These are phyloP conservation scores for Moelleriella libera DNA, from an alignment of 2,329 filamentous ascomycete genomes.

Conservation along the genomic window DNA sequence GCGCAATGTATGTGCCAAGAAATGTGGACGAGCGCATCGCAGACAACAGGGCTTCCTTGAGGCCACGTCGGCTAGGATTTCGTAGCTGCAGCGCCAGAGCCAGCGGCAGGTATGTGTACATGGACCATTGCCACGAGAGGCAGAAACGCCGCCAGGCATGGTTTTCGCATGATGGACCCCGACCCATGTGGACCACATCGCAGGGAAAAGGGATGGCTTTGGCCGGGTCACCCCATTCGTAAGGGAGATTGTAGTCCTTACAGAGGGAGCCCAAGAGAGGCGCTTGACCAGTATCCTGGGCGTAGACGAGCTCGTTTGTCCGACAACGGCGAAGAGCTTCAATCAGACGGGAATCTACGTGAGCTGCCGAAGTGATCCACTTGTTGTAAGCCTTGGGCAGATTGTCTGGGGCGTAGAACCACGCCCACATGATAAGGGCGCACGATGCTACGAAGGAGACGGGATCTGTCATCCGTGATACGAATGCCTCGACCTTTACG, in stretches of 20 bases:
- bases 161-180: constrained; percentile 57
- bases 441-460: constrained; percentile 58
- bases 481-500: constrained; percentile 15
- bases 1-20: constrained; percentile 59
- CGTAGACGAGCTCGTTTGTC: constrained; percentile 53
- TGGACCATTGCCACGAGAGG: constrained; percentile 58
- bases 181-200: constrained; percentile 71
- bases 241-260: constrained; percentile 52
- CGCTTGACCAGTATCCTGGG: constrained; percentile 56
- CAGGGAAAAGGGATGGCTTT: constrained; percentile 62
- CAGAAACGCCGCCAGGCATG: constrained; percentile 57
- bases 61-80: constrained; percentile 27
- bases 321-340: constrained; percentile 56
- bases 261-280: constrained; percentile 59
- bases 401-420: constrained; percentile 62
- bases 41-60: constrained; percentile 40
- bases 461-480: constrained; percentile 40
- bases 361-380: constrained; percentile 69
- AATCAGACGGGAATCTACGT: constrained; percentile 61
- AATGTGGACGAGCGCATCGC: constrained; percentile 62
- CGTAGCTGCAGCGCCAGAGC: constrained; percentile 50
- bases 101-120: constrained; percentile 64
- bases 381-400: constrained; percentile 63
- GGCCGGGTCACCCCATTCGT: constrained; percentile 59
- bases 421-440: constrained; percentile 76